A percentile compares a stretch with the other conserved stretches of the same genome.
These are phyloP conservation scores for Kazachstania viticola DNA, from an alignment of 805 yeast species.

Conservation along the genomic window DNA sequence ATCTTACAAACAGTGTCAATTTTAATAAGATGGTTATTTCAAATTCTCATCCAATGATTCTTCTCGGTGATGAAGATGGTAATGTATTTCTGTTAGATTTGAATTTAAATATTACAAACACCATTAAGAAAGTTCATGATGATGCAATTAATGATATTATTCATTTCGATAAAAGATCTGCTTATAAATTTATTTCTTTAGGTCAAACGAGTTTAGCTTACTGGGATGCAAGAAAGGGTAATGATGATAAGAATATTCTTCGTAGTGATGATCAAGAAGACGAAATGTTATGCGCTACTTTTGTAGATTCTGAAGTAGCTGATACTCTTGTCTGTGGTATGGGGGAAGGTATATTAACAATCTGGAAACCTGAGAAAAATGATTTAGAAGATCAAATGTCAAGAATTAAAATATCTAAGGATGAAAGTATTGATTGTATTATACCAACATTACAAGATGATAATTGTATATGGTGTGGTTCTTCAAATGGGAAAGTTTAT, in stretches of 20 bases:
- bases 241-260: conserved; percentile 36
- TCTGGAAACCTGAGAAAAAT: conserved; percentile 71
- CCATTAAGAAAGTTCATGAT: conserved; percentile 42
- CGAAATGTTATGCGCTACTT: conserved; percentile 68
- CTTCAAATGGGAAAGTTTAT: conserved; percentile 62
- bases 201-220: conserved; percentile 77
- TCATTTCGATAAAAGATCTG: conserved; percentile 51
- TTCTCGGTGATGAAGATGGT: conserved; percentile 62
- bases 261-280: conserved; percentile 88
- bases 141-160: conserved; percentile 69
- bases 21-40: conserved; percentile 29
- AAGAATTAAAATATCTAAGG: conserved; percentile 56
- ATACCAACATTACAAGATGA: conserved; percentile 38
- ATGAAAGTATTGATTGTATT: conserved; percentile 64
- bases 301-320: conserved; percentile 52
- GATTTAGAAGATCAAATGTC: conserved; percentile 66
- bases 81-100: conserved; percentile 53
- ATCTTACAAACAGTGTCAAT: conserved; percentile 7
- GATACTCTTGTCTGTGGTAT: conserved; percentile 68
- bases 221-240: conserved; percentile 50
- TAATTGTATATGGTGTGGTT: conserved; percentile 63
- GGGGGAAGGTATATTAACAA: conserved; percentile 81
- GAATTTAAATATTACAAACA: conserved; percentile 38
- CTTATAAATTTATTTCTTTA: conserved; percentile 65
- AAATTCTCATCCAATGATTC: conserved; percentile 30